These are phyloP conservation scores for Metschnikowia borealis DNA, from an alignment of 805 yeast genomes.

Conservation along the genomic window DNA sequence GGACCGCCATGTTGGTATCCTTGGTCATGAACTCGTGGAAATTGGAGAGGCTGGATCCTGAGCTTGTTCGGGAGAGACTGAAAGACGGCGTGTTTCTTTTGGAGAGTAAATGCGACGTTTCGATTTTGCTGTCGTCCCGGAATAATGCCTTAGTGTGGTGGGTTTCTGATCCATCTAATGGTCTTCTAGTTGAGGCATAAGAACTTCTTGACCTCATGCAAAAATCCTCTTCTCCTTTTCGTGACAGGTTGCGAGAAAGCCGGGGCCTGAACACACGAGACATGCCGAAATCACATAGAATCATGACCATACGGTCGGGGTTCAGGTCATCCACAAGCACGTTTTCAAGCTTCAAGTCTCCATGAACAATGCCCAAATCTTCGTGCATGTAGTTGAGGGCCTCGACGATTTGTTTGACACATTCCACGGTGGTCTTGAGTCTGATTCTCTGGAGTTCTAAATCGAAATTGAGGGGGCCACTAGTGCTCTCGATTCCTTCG, in stretches of 20 bases:
- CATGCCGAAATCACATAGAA: constrained; percentile 92
- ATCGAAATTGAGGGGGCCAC: constrained; percentile 28
- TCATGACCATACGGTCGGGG: constrained; percentile 44
- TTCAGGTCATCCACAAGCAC: constrained; percentile 51
- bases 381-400: constrained; percentile 61
- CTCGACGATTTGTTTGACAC: constrained; percentile 50
- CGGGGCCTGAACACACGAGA: constrained; percentile 34
- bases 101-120: constrained; percentile 24
- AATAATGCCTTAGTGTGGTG: constrained; percentile 20
- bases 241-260: constrained; percentile 22
- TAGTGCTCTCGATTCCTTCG: constrained; percentile 22
- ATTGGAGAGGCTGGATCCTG: constrained; percentile 9
- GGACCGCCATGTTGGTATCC: constrained; percentile 9
- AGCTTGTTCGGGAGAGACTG: constrained; percentile 7
- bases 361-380: constrained; percentile 61
- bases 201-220: constrained; percentile 31
- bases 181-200: constrained; percentile 29
- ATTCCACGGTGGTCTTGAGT: constrained; percentile 28
- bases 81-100: constrained; percentile 30
- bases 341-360: constrained; percentile 80
- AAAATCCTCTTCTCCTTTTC: constrained; percentile 12
- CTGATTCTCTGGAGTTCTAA: constrained; percentile 29
- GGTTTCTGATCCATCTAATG: constrained; percentile 33
- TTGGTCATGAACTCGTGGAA: constrained; percentile 16
- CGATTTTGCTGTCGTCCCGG: constrained; percentile 32